Base-by-base conservation (phyloP, 1,284 basidiomycete genomes). In the Acaromyces ingoldii region DNA sequence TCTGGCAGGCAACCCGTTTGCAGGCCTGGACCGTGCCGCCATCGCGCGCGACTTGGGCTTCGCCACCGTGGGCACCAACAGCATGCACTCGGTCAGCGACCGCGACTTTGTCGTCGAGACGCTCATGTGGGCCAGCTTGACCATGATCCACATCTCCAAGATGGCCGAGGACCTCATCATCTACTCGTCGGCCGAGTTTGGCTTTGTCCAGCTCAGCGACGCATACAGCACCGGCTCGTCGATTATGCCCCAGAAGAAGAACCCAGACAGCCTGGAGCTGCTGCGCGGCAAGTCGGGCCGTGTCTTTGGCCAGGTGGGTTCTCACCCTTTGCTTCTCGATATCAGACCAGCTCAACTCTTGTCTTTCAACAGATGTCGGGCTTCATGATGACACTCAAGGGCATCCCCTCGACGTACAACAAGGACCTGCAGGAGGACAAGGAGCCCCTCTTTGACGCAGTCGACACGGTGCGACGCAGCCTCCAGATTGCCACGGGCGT, bases 171-270 rank as follows among this genome's bases (percentile, higher is more conserved):
- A 98, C 76, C 78, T 98, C 66, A 89, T 98, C 78, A 84, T 98
- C 59, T 97, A 97, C 78, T 96, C 91, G 15, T 89, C 89, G 15
- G 88, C 90, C 50, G 93, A 97, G 77, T 98, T 97, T 75, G 91
- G 91, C 10, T 98, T 97, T 75, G 82, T 97, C 57, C 85, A 86
- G 33, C 79, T 97, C 65, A 92, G 88, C 72, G 93, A 98, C 78
- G 93, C 93, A 2, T 98, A 97, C 78, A 92, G 90, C 76, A 98
- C 93, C 30, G 93, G 93, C 10, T 96, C 92, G 36, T 96, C 91
- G 61, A 97, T 98, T 76, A 98, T 98, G 93, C 93, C 93, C 1
- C 93, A 98, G 76, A 97, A 98, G 81, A 97, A 98, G 80, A 98
- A 98, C 77, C 91, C 95, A 17, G 93, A 97, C 77, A 95, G 91